These are phyloP conservation scores for Penicillium concentricum DNA, from an alignment of 2,329 filamentous ascomycete species.

Conservation along the genomic window DNA sequence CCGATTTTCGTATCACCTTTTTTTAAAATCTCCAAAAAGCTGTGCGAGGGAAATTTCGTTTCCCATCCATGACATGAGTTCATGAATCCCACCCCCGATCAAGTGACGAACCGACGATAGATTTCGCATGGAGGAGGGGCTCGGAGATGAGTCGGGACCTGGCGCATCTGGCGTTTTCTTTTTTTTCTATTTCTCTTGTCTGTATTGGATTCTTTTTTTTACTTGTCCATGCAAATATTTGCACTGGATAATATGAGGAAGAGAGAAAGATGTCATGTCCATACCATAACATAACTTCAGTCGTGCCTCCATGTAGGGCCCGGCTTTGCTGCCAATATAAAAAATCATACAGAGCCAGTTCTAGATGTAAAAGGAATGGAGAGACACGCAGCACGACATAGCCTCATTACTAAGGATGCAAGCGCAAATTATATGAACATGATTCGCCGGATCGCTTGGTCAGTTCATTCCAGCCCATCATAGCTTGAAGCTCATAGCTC, in stretches of 20 bases:
- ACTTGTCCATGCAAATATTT: background rate
- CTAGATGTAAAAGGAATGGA: background rate
- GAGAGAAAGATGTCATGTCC: slow-evolving; percentile 9
- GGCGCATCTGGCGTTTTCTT: slow-evolving; percentile 26
- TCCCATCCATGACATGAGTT: slow-evolving; percentile 24
- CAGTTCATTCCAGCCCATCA: too few species aligned
- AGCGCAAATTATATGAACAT: background rate
- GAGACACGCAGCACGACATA: background rate
- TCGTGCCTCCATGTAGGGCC: background rate
- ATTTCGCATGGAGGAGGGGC: slow-evolving; percentile 28
- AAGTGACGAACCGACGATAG: slow-evolving; percentile 25
- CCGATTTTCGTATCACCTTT: slow-evolving; percentile 18
- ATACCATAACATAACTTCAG: slow-evolving; percentile 11
- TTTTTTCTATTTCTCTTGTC: slow-evolving; percentile 14
- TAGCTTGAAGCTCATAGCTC: too few species aligned
- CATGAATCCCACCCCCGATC: slow-evolving; percentile 26
- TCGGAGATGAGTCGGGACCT: slow-evolving; percentile 29
- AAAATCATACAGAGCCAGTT: slow-evolving; percentile 8
- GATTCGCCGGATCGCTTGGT: too few species aligned
- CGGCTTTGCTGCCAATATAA: slow-evolving; percentile 10
- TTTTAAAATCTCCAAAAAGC: slow-evolving; percentile 6
- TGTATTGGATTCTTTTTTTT: slow-evolving; percentile 17
- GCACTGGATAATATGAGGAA: slow-evolving; percentile 9
- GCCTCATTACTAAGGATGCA: background rate
- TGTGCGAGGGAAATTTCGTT: slow-evolving; percentile 14